phyloP scores from a whole-genome alignment of 768 basidiomycete genomes.

The Leccinum aurantiacum region DNA sequence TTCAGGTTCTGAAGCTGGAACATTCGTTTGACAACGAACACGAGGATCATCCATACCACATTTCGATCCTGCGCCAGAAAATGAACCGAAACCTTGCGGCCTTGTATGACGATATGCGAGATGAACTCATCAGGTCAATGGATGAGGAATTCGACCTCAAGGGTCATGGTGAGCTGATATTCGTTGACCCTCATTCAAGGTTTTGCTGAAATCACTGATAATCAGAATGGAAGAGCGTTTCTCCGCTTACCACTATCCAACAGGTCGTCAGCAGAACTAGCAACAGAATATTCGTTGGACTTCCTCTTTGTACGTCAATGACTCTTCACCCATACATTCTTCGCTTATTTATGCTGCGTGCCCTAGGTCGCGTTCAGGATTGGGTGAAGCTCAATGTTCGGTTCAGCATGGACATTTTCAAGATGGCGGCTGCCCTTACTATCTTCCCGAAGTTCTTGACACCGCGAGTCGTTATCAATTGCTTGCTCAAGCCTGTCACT shows the following conservation, averaged over 20 bases:
- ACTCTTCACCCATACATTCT: neutral
- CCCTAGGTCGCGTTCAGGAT: slow-evolving; percentile 20
- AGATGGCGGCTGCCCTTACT: slow-evolving; percentile 18
- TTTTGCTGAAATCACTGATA: neutral
- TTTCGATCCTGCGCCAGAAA: slow-evolving; percentile 27
- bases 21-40: slow-evolving; percentile 38
- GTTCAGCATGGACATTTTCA: slow-evolving; percentile 20
- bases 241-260: neutral
- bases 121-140: slow-evolving; percentile 45
- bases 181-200: neutral
- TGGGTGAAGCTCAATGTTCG: slow-evolving; percentile 34
- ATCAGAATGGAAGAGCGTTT: slow-evolving; percentile 17
- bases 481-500: neutral
- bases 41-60: slow-evolving; percentile 33
- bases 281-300: slow-evolving; percentile 16
- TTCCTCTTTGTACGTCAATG: slow-evolving; percentile 16
- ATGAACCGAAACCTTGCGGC: slow-evolving; percentile 39
- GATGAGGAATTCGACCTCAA: slow-evolving; percentile 33
- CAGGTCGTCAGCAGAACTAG: slow-evolving; percentile 8
- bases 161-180: slow-evolving; percentile 15
- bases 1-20: slow-evolving; percentile 37
- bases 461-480: slow-evolving; percentile 25
- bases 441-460: slow-evolving; percentile 34
- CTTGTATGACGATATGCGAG: slow-evolving; percentile 39
- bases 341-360: neutral